Evolutionary conservation across 2,329 filamentous ascomycete genomes (phyloP), one percentile per base, ranked within the genome.

Genomic region (Neopestalotiopsis clavispora): DNA sequence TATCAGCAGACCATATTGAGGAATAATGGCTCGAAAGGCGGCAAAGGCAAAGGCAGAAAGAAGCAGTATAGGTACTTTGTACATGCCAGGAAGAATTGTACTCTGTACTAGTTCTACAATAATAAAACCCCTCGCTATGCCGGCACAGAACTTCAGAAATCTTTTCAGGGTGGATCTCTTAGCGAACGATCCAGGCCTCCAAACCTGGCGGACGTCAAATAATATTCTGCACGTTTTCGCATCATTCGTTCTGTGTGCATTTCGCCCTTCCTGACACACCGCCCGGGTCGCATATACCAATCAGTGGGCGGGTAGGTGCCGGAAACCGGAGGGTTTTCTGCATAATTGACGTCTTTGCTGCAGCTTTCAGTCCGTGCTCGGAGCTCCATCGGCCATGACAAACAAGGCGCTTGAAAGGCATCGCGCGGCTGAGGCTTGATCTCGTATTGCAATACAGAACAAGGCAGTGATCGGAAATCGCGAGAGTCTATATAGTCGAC

Each of bases 301-400:
- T n/a, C 17, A 20, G n/a, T 42, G 45, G 63, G 34, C 28, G 28
- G 63, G 49, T 56, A 66, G 28, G 42, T 58, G 63, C 63, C 63
- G 63, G 45, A 34, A 3, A n/a, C 49, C 61, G 61, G 61, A 64
- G 61, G 38, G 7, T 12, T 49, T n/a, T 9, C 23, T 13, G 61
- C 34, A 38, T 38, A 38, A 9, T 20, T 52, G 12, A 30, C 34
- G 34, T 38, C 34, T 38, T 38, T 10, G 34, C 13, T 38, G 61
- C 38, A 13, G 10, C 13, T 64, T 3, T 20, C 14, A 28, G 38
- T 38, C 20, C 30, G 20, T 17, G 20, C 23, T 64, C 61, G 61
- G 61, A 14, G 20, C n/a, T 49, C 49, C 12, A 20, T 64, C 38
- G 61, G 61, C 38, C 20, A 52, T 52, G 38, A 5, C 17, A 38